Evolutionary conservation across 306 rosid genomes (phyloP).

Genomic region (Macrotyloma uniflorum): DNA sequence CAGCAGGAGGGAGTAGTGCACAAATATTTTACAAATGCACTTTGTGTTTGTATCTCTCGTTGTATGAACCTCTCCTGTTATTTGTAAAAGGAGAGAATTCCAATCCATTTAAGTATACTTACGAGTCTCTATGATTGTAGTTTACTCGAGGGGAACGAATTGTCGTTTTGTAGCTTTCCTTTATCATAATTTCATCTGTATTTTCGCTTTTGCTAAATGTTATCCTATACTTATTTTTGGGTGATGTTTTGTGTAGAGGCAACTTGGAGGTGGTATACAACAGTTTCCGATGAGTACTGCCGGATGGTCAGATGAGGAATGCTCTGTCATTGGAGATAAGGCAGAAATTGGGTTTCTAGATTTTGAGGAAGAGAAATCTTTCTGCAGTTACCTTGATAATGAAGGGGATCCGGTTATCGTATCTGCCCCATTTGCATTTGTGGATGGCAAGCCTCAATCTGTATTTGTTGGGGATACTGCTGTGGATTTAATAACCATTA

Average conservation of each 20-base stretch:
- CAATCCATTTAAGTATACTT: slow-evolving; percentile 10
- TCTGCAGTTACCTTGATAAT: slow-evolving; percentile 58
- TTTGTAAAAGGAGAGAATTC: neutral
- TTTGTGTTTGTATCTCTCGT: neutral
- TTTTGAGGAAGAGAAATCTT: slow-evolving; percentile 75
- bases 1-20: neutral
- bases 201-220: neutral
- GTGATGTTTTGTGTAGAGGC: slow-evolving; percentile 40
- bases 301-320: slow-evolving; percentile 67
- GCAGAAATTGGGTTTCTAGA: slow-evolving; percentile 84
- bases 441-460: slow-evolving; percentile 72
- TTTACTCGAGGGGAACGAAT: neutral
- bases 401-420: slow-evolving; percentile 61
- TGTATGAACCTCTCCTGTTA: neutral
- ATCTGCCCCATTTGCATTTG: slow-evolving; percentile 74
- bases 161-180: neutral
- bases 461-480: slow-evolving; percentile 57
- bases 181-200: neutral
- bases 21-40: neutral
- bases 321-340: slow-evolving; percentile 74
- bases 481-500: slow-evolving; percentile 56
- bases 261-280: slow-evolving; percentile 31
- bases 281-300: slow-evolving; percentile 57
- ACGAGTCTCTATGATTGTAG: neutral
- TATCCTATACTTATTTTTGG: neutral